Conservation (phyloP, 495 filamentous ascomycete species). For the Lasiosphaeriaceae sp. region DNA sequence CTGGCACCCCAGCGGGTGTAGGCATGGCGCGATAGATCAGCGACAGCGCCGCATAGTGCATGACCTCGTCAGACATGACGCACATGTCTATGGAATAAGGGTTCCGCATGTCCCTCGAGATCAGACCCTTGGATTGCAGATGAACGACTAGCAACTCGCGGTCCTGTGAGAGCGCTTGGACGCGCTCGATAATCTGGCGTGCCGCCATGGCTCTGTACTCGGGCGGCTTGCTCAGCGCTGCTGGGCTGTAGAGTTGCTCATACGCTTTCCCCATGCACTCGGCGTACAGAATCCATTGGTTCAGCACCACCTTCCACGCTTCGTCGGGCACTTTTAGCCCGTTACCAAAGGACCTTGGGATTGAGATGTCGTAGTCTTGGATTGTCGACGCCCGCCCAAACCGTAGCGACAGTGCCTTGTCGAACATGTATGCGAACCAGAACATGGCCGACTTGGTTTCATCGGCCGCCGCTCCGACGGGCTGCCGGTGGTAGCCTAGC, state of each 20-base stretch:
- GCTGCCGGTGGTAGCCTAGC: conserved; percentile 59
- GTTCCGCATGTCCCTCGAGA: conserved; percentile 7
- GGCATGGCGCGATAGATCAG: conserved; percentile 63
- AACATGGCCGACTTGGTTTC: conserved; percentile 48
- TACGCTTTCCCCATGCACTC: conserved; percentile 57
- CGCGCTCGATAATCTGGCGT: conserved; percentile 20
- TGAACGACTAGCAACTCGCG: neutral
- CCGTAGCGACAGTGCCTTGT: conserved; percentile 60
- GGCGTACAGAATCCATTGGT: conserved; percentile 50
- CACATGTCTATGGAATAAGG: conserved; percentile 42
- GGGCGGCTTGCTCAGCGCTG: conserved; percentile 48
- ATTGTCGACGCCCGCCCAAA: conserved; percentile 58
- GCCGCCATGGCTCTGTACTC: conserved; percentile 41
- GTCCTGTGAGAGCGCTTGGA: conserved; percentile 14
- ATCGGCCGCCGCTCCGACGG: conserved; percentile 37
- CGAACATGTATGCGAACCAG: conserved; percentile 60
- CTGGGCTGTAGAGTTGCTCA: conserved; percentile 58
- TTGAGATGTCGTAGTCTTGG: conserved; percentile 62
- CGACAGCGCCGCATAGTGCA: conserved; percentile 49
- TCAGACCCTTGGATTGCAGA: neutral
- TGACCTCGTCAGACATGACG: conserved; percentile 52
- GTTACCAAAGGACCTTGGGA: conserved; percentile 35
- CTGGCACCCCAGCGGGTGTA: neutral
- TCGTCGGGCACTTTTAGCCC: conserved; percentile 25
- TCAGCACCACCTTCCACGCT: conserved; percentile 33